Base-by-base conservation (phyloP, 345 rosid species). In the Aquilaria yunnanensis region DNA sequence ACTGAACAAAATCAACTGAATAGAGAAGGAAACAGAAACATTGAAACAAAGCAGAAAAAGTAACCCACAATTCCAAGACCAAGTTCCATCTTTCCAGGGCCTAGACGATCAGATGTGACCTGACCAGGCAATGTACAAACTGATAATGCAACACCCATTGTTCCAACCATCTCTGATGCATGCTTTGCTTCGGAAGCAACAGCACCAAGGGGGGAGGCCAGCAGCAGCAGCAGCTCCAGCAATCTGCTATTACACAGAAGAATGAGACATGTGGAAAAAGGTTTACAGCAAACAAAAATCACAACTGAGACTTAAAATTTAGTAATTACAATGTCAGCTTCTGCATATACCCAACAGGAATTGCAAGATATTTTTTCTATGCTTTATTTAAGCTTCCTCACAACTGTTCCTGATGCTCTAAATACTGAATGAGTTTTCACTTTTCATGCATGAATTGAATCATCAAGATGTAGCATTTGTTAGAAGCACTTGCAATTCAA, bases 161-260 rank as follows among this genome's bases (percentile, higher is more conserved):
- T 90, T 64, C 97, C 97, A 64, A 89, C 82, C 82, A 88, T 70
- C 80, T 85, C 95, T 46, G 92, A 82, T 52, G 96, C 96, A 67
- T 55, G 78, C 73, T 82, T 79, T 50, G 94, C 98, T 79, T 90
- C 96, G 30, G 82, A 79, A 31, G 92, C 82, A 71, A 93, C 96
- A 54, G 78, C 85, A 61, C 67, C 73, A 59, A 90, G 89, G 66
- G 96, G 96, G 76, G 74, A 86, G 88, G 57, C 98, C 97, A 68
- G 85, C 86, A 31, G 85, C 83, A 37, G 96, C 98, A 54, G 98
- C 98, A 63, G 97, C 97, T 54, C 97, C 98, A 59, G 97, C 96
- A 72, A 93, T 81, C 96, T 91, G 61, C 68, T 59, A 52, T 74
- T 70, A 51, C 56, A 66, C 70, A 59, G 70, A 72, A 49, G 34